These are phyloP conservation scores for Poa pratensis DNA, from an alignment of 176 grass and related monocot genomes.

Conservation along the genomic window DNA sequence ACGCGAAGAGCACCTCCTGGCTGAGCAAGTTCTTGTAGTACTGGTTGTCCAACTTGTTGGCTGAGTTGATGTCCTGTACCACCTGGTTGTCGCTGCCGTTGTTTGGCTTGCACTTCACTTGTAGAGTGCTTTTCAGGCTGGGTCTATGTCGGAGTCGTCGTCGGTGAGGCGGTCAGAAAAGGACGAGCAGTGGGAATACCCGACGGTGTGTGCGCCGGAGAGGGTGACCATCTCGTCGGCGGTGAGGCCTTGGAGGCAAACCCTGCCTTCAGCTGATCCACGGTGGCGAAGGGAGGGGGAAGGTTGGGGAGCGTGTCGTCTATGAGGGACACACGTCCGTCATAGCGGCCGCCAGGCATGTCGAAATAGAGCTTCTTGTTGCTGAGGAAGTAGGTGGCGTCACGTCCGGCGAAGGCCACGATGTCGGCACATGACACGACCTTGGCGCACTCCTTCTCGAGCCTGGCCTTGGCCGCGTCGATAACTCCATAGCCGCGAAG, in stretches of 20 bases:
- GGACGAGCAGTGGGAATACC: slow-evolving; percentile 39
- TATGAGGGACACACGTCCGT: slow-evolving; percentile 40
- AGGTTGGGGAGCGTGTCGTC: slow-evolving; percentile 30
- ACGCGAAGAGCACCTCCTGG: slow-evolving; percentile 36
- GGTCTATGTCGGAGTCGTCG: slow-evolving; percentile 34
- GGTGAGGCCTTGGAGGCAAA: slow-evolving; percentile 48
- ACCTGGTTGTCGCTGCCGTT: slow-evolving; percentile 3
- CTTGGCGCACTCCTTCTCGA: slow-evolving; percentile 7
- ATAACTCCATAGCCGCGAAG: slow-evolving; percentile 49
- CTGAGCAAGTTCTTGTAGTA: slow-evolving; percentile 52
- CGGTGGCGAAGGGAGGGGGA: slow-evolving; percentile 16
- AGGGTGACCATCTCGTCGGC: slow-evolving; percentile 11
- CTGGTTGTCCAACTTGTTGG: slow-evolving; percentile 41
- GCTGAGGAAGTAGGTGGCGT: slow-evolving; percentile 44
- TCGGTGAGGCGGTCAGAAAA: slow-evolving; percentile 35
- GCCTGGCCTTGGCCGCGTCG: slow-evolving; percentile 32
- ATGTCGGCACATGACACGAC: slow-evolving; percentile 52
- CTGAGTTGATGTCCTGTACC: slow-evolving; percentile 14
- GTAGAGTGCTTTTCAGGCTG: neutral
- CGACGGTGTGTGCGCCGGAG: slow-evolving; percentile 29
- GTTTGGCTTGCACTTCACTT: neutral
- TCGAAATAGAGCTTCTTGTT: slow-evolving; percentile 18
- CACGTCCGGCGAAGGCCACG: slow-evolving; percentile 54
- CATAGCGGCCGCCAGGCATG: slow-evolving; percentile 49
- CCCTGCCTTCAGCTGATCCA: slow-evolving; percentile 4